Base-by-base conservation (phyloP, 177 flowering plant genomes). In the Vitis hybrid region DNA sequence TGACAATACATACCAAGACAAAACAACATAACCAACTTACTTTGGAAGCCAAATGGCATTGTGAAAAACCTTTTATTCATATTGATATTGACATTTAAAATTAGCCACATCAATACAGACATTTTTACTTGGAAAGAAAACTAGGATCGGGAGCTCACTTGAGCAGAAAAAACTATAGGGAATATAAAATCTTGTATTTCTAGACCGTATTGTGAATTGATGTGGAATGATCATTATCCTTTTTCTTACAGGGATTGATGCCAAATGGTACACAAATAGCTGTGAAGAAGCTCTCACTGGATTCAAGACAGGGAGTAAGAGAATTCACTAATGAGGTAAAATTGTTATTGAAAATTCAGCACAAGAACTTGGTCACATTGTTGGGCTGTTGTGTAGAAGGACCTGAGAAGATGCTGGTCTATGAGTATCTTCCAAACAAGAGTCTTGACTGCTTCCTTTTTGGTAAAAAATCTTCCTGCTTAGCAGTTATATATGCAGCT, bases 241-340 rank as follows among this genome's bases (percentile, higher is more conserved):
- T 9, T 30, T 30, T 56, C 11, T 64, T 45, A 10, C 80, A 90
- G 95, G 93, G 91, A 7, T 69, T 86, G 79, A 67, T 91, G 81
- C 85, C 90, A 49, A 81, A 74, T 81, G 97, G 97, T 60, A 82
- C 85, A 80, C 85, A 87, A 85, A 52, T 91, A 58, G 94, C 94
- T 6, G 88, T 91, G 45, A 91, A 91, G 83, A 85, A 87, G 82
- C 79, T 91, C 12, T 84, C 89, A 1, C 14, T 84, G 49, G 56
- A 57, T 56, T 87, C 94, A 34, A 79, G 90, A 75, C 97, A 91
- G 74, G 92, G 97, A 51, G 8, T 80, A 10, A 83, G 70, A 66
- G 90, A 91, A 76, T 91, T 91, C 71, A 80, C 78, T 9, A 89
- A 91, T 69, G 97, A 91, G 81, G 94, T 89, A 74, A 88, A 86